Percentiles rank a stretch among this genome's conserved stretches.
Conservation (phyloP, 306 rosid genomes). For the Cicer yamashitae region DNA sequence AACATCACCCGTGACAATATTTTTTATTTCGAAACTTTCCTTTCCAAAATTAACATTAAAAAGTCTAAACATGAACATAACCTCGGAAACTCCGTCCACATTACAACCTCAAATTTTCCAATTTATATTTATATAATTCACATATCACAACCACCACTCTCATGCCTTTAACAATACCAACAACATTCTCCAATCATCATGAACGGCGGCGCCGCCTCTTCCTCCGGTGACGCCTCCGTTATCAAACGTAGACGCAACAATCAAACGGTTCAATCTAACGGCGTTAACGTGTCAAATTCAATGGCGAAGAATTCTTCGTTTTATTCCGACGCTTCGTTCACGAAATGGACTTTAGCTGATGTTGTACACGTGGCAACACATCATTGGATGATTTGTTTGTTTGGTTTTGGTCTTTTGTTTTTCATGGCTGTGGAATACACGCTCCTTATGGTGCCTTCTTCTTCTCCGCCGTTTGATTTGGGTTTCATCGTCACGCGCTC, state of each 20-base stretch:
- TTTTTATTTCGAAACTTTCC: neutral
- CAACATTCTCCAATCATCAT: slow-evolving; percentile 32
- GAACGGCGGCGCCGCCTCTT: slow-evolving; percentile 50
- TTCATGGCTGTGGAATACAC: slow-evolving; percentile 98
- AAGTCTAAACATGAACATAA: neutral
- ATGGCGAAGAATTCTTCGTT: slow-evolving; percentile 39
- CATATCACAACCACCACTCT: neutral
- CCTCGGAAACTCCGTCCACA: slow-evolving; percentile 61
- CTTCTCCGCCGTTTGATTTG: slow-evolving; percentile 84
- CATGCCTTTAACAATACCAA: neutral
- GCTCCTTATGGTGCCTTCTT: slow-evolving; percentile 82
- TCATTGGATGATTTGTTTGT: slow-evolving; percentile 85
- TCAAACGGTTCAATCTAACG: slow-evolving; percentile 17
- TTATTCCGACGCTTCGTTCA: slow-evolving; percentile 50
- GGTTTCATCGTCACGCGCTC: slow-evolving; percentile 77
- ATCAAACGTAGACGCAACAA: slow-evolving; percentile 31
- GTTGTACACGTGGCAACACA: slow-evolving; percentile 63
- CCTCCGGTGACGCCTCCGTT: slow-evolving; percentile 39
- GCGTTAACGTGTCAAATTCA: slow-evolving; percentile 5
- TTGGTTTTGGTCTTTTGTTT: slow-evolving; percentile 68
- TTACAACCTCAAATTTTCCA: neutral
- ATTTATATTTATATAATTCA: slow-evolving; percentile 12
- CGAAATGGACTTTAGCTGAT: slow-evolving; percentile 75
- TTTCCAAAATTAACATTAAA: neutral
- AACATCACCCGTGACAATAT: neutral